phyloP scores from a whole-genome alignment of 176 grass and related monocot genomes.

The sorghum (Sorghum bicolor) region DNA sequence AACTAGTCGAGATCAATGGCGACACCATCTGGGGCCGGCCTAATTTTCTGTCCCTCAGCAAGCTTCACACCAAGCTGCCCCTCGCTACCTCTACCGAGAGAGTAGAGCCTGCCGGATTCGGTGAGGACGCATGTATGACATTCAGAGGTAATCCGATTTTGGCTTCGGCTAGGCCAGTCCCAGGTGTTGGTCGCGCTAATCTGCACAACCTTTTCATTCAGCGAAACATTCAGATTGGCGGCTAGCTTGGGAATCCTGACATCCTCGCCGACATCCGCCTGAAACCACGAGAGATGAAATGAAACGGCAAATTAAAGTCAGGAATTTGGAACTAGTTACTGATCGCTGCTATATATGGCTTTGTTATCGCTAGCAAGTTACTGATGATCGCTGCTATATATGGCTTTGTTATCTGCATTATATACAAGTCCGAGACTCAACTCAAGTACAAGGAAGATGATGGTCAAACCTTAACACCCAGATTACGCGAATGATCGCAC shows the following conservation, averaged over 20 bases:
- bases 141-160: fast-evolving
- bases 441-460: not conserved
- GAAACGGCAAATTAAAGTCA: not conserved
- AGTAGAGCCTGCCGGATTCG: conserved; percentile 48
- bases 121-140: conserved; percentile 13
- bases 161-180: conserved; percentile 4
- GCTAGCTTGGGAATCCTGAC: conserved; percentile 31
- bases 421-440: too few relatives aligned
- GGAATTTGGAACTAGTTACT: too few relatives aligned
- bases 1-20: conserved; percentile 42
- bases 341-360: too few relatives aligned
- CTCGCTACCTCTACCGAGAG: conserved; percentile 32
- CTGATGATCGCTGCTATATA: too few relatives aligned
- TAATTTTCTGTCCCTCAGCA: not conserved
- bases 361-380: too few relatives aligned
- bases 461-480: conserved; percentile 46
- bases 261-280: not conserved
- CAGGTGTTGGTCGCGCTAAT: conserved; percentile 46
- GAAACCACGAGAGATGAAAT: conserved; percentile 5
- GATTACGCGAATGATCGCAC: not conserved
- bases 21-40: conserved; percentile 3
- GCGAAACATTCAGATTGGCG: conserved; percentile 21
- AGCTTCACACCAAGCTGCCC: conserved; percentile 64
- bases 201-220: conserved; percentile 41
- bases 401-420: too few relatives aligned